Evolutionary conservation across 2,329 filamentous ascomycete species (phyloP).

Genomic region (Didymella sp.): DNA sequence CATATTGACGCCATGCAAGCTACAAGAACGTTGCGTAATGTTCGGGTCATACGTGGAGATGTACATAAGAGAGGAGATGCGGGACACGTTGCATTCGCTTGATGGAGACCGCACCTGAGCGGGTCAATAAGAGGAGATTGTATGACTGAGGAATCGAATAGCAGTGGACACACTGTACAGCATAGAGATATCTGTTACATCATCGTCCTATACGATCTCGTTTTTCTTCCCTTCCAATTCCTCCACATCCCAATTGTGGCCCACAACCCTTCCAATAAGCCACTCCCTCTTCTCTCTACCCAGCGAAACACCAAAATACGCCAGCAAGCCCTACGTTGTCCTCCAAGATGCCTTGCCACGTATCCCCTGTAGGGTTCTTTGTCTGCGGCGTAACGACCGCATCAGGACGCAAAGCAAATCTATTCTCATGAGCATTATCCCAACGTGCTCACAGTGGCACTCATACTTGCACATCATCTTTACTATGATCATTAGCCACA

Average conservation of each 20-base stretch:
- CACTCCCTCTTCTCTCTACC: conserved; percentile 29
- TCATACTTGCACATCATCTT: conserved; percentile 27
- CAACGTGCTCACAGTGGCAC: not conserved
- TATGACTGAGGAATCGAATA: not conserved
- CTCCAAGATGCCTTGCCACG: conserved; percentile 12
- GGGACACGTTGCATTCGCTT: conserved; percentile 12
- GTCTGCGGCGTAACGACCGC: conserved; percentile 31
- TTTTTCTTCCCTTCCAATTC: conserved; percentile 28
- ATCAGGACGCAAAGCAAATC: conserved; percentile 31
- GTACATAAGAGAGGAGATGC: not conserved
- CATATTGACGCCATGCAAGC: conserved; percentile 7
- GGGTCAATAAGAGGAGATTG: not conserved
- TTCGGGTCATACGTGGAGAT: conserved; percentile 8
- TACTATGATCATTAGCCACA: conserved; percentile 45
- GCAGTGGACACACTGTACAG: not conserved
- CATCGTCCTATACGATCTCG: conserved; percentile 15
- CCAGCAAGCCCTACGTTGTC: conserved; percentile 40
- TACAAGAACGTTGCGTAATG: not conserved
- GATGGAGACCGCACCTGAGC: not conserved
- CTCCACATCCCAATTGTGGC: conserved; percentile 38
- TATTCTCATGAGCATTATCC: not conserved
- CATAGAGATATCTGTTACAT: not conserved
- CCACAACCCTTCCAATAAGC: conserved; percentile 35
- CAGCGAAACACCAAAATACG: conserved; percentile 36
- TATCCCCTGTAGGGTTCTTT: conserved; percentile 9